Evolutionary conservation across 306 rosid species (phyloP), one percentile per base, ranked within the genome.

Genomic region (Prunus armeniaca): DNA sequence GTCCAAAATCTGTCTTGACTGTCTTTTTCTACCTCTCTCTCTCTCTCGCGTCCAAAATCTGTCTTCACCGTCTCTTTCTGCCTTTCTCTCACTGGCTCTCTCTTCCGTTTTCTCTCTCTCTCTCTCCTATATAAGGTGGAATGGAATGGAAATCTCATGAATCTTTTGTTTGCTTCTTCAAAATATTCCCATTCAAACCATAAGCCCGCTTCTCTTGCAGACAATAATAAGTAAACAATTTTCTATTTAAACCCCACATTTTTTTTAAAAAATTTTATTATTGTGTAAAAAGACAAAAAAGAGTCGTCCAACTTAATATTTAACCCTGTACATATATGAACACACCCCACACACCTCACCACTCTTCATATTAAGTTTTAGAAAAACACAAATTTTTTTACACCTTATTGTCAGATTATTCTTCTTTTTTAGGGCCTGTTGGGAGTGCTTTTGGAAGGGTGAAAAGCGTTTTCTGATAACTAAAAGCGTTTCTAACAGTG

Each of bases 341-440:
- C 1, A 1, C 38, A 32, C 1, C 1, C 38, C 7, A 6, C 41
- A 34, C 7, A 34, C 2, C 41, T 0, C 41, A 34, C 41, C 8
- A 34, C 8, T 34, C 41, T 34, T 34, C 41, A 34, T 34, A 34
- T 34, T 34, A 34, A 34, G 8, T 34, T 34, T 34, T 34, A 34
- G 8, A 0, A 34, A 34, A 34, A 34, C 2, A 34, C 7, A 34
- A 34, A 34, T 8, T 34, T 8, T 0, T 6, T 0, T 34, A 6
- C 41, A 34, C 0, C 2, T 0, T 34, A 34, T 34, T 1, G 6
- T 0, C 1, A 32, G 0, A 34, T 34, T 34, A 5, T 1, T 34
- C 2, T 34, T 34, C 41, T 34, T 0, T 34, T 34, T 5, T 34
- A 34, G n/a, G n/a, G n/a, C n/a, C n/a, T n/a, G n/a, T n/a, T n/a